These are phyloP conservation scores for Mortierella polycephala DNA, from an alignment of 371 early-diverging fungal species.

Conservation along the genomic window DNA sequence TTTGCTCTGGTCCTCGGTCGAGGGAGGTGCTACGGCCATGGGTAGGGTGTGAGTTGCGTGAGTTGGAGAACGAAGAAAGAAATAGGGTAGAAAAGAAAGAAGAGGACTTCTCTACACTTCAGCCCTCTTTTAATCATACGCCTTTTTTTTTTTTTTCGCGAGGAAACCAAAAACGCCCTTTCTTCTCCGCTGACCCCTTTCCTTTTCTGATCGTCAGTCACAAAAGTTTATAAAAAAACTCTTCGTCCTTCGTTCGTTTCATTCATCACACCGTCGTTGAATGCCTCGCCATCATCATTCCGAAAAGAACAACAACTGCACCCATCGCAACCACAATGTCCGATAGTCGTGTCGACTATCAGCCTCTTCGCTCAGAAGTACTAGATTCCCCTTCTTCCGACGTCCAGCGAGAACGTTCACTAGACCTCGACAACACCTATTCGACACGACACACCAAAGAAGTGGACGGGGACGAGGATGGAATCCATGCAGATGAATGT, in stretches of 20 bases:
- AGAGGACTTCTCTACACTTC: background rate
- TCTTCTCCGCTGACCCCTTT: background rate
- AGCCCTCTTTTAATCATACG: background rate
- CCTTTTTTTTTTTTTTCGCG: background rate
- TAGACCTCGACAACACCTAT: background rate
- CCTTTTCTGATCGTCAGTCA: background rate
- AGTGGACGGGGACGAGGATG: conserved; percentile 22
- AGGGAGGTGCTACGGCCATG: conserved; percentile 22
- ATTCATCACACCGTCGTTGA: background rate
- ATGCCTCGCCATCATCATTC: conserved; percentile 11
- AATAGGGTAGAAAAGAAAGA: background rate
- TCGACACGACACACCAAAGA: background rate
- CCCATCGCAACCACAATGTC: conserved; percentile 17
- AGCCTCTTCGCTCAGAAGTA: conserved; percentile 23
- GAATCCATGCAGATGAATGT: conserved; percentile 14
- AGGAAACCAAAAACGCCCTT: background rate
- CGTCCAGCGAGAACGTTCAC: background rate
- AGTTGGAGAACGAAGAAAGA: background rate
- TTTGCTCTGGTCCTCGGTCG: conserved; percentile 81
- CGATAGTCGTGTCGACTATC: conserved; percentile 41
- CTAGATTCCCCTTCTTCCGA: conserved; percentile 16
- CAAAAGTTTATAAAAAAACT: background rate
- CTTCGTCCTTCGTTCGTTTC: background rate
- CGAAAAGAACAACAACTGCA: background rate
- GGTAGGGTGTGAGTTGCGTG: background rate